These are phyloP conservation scores for Carex scoparia DNA, from an alignment of 176 grass and related monocot species.

Conservation along the genomic window DNA sequence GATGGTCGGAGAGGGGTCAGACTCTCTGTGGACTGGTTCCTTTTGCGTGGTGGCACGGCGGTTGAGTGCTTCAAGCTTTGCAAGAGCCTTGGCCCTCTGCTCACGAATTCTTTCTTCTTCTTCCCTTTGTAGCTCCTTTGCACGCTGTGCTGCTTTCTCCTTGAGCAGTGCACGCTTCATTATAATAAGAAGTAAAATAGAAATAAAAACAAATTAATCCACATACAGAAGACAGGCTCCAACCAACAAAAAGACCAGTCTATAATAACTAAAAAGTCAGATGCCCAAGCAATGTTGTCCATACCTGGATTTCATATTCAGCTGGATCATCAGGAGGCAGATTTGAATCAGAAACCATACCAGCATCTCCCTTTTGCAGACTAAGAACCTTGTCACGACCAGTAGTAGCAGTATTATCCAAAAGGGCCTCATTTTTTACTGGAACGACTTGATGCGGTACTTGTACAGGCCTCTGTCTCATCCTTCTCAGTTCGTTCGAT, in stretches of 20 bases:
- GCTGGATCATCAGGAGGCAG: slow-evolving; percentile 11
- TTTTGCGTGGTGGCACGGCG: slow-evolving; percentile 40
- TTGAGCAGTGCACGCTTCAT: slow-evolving; percentile 69
- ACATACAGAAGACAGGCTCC: background rate
- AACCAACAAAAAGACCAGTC: slow-evolving; percentile 30
- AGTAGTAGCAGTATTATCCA: background rate
- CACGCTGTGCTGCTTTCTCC: slow-evolving; percentile 86
- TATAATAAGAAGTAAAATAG: background rate
- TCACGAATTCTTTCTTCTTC: slow-evolving; percentile 81
- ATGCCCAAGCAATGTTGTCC: too few species aligned
- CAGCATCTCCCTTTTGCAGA: slow-evolving; percentile 1
- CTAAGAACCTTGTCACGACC: slow-evolving; percentile 3
- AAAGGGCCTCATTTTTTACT: background rate
- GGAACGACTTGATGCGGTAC: slow-evolving; percentile 2
- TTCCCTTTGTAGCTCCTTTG: slow-evolving; percentile 71
- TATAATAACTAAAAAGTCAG: background rate
- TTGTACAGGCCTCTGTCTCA: background rate
- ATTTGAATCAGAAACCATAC: slow-evolving; percentile 4
- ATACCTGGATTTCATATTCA: slow-evolving; percentile 26
- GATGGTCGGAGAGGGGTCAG: background rate
- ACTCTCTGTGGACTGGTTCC: slow-evolving; percentile 1
- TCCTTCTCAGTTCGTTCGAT: background rate
- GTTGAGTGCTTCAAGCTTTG: slow-evolving; percentile 89
- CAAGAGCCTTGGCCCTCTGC: slow-evolving; percentile 90
- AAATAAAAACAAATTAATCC: background rate